Base-by-base conservation (phyloP, 1,284 basidiomycete genomes). In the Omphalotus olearius region DNA sequence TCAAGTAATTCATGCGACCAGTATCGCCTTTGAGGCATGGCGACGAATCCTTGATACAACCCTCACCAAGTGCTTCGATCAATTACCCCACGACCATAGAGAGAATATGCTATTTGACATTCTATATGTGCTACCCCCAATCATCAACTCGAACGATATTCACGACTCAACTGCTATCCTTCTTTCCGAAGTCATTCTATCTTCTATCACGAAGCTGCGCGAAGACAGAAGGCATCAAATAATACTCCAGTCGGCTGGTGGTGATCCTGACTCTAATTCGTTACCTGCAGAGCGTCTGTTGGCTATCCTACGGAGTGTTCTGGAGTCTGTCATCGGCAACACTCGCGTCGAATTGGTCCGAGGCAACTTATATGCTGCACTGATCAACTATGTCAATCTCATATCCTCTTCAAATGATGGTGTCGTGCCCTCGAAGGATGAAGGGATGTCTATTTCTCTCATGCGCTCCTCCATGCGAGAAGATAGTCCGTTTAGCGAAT, bases 321-420 rank as follows among this genome's bases (percentile, higher is more conserved):
- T 97, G 52, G 85, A 92, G 54, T 89, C 86, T 39, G 79, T 94
- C 46, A 64, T 90, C 48, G 83, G 89, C 54, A 86, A 82, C 50
- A 89, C 87, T 51, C 87, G 85, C 4, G 80, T 87, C n/a, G 91
- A 94, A 60, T 74, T 90, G 45, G 87, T 94, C n/a, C 85, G 95
- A n/a, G 95, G 95, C 10, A 98, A 98, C 65, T 74, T 98, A n/a
- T 98, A 97, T 66, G 91, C 93, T 6, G 78, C 90, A 2, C 73
- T 98, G 50, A 83, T 93, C 68, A 95, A 96, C 66, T 95, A 91
- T 66, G 72, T 97, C 36, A 88, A 94, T 61, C 78, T 96, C 33
- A 71, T 83, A 46, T 57, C 66, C 40, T 63, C 64, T 43, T 60
- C 57, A 45, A 63, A 58, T 53, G 65, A 48, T 56, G 59, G 51